Evolutionary conservation across 2,329 filamentous ascomycete genomes (phyloP).

Genomic region (Penicillium carneum): DNA sequence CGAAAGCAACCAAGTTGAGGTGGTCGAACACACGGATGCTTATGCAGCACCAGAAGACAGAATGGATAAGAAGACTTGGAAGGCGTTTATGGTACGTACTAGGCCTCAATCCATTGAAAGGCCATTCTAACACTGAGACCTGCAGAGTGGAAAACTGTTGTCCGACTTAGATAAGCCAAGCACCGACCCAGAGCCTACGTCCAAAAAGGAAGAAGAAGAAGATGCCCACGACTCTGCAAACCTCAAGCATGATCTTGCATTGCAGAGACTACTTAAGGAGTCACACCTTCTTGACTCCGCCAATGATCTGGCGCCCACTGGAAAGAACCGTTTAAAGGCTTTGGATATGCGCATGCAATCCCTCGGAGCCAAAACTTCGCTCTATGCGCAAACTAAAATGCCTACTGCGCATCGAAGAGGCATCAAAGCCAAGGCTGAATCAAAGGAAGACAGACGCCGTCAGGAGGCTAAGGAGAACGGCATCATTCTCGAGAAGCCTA

Average conservation of each 20-base stretch:
- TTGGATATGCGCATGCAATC: constrained; percentile 83
- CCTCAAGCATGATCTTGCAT: constrained; percentile 87
- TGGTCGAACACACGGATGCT: constrained; percentile 67
- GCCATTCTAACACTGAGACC: constrained; percentile 20
- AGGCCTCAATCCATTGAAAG: too few relatives aligned
- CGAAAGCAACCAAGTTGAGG: constrained; percentile 58
- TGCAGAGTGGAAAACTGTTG: constrained; percentile 58
- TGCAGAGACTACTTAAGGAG: constrained; percentile 88
- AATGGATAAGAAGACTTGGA: constrained; percentile 73
- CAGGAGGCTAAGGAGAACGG: constrained; percentile 87
- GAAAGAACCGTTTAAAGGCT: constrained; percentile 79
- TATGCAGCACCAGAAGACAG: constrained; percentile 49
- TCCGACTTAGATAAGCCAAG: constrained; percentile 36
- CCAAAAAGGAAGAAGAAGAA: constrained; percentile 55
- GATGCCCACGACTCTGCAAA: constrained; percentile 69
- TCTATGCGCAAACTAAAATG: constrained; percentile 84
- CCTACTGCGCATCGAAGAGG: constrained; percentile 85
- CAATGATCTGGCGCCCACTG: constrained; percentile 64
- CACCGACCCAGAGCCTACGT: constrained; percentile 31
- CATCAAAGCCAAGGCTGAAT: constrained; percentile 72
- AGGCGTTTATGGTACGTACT: constrained; percentile 74
- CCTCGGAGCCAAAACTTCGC: constrained; percentile 77
- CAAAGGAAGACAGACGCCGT: constrained; percentile 74
- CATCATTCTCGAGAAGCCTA: constrained; percentile 76
- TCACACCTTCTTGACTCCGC: constrained; percentile 80